Conservation (phyloP, 75 land plant species). For the Pseudotsuga menziesii region DNA sequence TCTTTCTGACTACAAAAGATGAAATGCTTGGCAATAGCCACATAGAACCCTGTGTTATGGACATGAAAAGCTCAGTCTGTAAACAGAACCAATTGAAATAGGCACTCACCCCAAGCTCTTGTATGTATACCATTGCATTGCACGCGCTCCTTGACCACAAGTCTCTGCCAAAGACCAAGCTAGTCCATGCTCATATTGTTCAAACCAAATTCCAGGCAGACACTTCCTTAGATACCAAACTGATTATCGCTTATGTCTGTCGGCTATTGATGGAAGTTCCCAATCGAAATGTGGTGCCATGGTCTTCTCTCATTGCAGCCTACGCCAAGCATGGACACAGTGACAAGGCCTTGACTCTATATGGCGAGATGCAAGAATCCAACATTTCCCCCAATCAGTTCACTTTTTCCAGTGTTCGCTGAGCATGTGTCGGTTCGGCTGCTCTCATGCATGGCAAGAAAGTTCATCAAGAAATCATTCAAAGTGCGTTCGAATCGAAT, state of each 20-base stretch:
- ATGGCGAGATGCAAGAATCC: not conserved
- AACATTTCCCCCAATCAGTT: not conserved
- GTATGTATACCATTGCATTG: not conserved
- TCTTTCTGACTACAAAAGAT: too few species aligned
- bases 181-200: conserved; percentile 9
- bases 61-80: too few species aligned
- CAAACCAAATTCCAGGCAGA: not conserved
- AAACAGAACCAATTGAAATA: not conserved
- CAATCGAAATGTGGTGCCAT: conserved; percentile 19
- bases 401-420: not conserved
- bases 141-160: not conserved
- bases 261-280: conserved; percentile 5
- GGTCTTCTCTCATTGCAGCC: conserved; percentile 13
- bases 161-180: not conserved
- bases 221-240: conserved; percentile 16
- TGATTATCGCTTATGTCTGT: conserved; percentile 13
- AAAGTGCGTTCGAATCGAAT: not conserved
- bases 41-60: too few species aligned
- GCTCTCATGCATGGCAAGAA: not conserved
- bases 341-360: not conserved
- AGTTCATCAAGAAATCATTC: not conserved
- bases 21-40: too few species aligned
- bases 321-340: not conserved
- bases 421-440: not conserved
- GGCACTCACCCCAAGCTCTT: not conserved